phyloP scores from a whole-genome alignment of 805 yeast species.

The Wickerhamiella spandovensis region DNA sequence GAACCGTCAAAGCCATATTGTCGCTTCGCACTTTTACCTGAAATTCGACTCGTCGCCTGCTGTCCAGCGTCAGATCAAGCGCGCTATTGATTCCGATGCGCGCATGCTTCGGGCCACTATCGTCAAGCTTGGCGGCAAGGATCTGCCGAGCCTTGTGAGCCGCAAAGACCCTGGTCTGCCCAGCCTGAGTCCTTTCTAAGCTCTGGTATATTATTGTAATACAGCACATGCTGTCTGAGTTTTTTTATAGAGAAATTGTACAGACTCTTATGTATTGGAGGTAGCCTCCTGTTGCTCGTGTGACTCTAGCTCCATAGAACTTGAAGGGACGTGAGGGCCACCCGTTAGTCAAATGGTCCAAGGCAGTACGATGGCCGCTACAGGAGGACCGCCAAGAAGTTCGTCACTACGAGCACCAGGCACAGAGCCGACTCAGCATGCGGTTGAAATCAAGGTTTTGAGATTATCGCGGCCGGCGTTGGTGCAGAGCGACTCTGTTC shows the following conservation, averaged over 20 bases:
- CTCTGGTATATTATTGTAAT: not conserved
- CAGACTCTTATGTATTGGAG: not conserved
- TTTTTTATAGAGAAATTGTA: not conserved
- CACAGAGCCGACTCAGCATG: not conserved
- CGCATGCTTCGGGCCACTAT: conserved; percentile 73
- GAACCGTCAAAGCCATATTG: conserved; percentile 80
- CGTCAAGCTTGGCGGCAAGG: conserved; percentile 32
- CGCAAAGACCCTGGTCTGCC: not conserved
- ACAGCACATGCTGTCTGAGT: too few relatives aligned
- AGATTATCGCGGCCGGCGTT: not conserved
- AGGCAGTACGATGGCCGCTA: too few relatives aligned
- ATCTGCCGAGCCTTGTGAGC: conserved; percentile 13
- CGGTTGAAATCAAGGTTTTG: not conserved
- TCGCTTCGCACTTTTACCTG: conserved; percentile 79
- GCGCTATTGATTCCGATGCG: conserved; percentile 77
- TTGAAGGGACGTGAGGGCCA: too few relatives aligned
- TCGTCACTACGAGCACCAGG: not conserved
- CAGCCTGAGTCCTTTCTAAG: not conserved
- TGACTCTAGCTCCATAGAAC: too few relatives aligned
- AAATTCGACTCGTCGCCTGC: conserved; percentile 75
- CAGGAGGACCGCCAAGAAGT: not conserved
- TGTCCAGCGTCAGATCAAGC: conserved; percentile 72
- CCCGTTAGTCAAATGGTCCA: too few relatives aligned
- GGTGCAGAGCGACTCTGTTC: not conserved
- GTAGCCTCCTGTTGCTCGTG: too few relatives aligned